Percentiles rank a stretch among this genome's conserved stretches.
phyloP scores from a whole-genome alignment of 441 rosid genomes.

The Adansonia madagascariensis region DNA sequence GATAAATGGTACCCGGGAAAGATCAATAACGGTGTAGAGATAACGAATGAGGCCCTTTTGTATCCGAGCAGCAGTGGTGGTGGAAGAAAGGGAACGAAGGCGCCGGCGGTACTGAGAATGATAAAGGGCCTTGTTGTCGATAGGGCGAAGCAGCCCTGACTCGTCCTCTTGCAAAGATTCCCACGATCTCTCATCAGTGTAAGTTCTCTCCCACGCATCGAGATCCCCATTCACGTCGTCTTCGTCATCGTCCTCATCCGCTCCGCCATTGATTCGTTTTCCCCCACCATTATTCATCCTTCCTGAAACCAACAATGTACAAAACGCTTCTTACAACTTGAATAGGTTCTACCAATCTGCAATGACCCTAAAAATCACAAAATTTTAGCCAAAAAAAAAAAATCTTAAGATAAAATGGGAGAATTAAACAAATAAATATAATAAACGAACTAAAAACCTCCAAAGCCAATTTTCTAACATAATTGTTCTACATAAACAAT shows the following conservation, averaged over 20 bases:
- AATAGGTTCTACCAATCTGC: not conserved
- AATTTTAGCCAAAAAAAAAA: not conserved
- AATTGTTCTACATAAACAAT: not conserved
- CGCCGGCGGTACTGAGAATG: constrained; percentile 84
- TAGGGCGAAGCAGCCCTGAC: constrained; percentile 77
- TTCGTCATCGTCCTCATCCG: constrained; percentile 70
- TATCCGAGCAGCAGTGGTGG: constrained; percentile 62
- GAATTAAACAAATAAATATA: not conserved
- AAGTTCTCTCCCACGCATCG: constrained; percentile 82
- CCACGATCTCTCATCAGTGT: constrained; percentile 87
- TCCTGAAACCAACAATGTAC: constrained; percentile 15
- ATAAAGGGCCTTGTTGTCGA: constrained; percentile 67
- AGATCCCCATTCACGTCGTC: constrained; percentile 54
- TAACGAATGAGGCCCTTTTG: constrained; percentile 95
- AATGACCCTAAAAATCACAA: not conserved
- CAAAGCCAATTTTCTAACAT: not conserved
- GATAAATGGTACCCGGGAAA: constrained; percentile 61
- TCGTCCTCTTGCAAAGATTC: constrained; percentile 88
- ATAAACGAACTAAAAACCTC: not conserved
- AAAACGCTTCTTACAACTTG: not conserved
- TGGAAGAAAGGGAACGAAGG: constrained; percentile 52
- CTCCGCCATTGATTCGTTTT: constrained; percentile 45
- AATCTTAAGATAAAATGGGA: not conserved
- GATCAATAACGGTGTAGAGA: constrained; percentile 77
- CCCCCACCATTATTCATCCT: constrained; percentile 50